Conservation (phyloP, 2,329 filamentous ascomycete genomes). For the Hirsutella rhossiliensis region DNA sequence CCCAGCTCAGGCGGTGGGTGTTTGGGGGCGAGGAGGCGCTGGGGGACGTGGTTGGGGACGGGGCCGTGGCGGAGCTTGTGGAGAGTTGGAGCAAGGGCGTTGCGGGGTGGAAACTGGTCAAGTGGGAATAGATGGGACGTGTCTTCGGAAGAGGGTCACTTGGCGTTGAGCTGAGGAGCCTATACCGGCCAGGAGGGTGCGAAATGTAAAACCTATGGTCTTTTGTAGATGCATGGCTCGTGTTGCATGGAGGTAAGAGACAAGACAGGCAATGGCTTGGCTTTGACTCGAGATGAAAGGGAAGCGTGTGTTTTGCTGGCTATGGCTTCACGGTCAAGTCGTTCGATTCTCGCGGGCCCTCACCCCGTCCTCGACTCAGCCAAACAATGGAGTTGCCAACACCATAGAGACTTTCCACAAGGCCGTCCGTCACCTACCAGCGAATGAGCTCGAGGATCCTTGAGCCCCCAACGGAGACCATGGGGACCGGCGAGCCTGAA, state of each 20-base stretch:
- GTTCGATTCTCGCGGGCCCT: too few relatives aligned
- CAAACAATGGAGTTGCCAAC: too few relatives aligned
- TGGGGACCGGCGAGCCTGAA: too few relatives aligned
- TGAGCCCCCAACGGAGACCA: too few relatives aligned
- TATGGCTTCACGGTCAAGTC: too few relatives aligned
- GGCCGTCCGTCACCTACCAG: too few relatives aligned
- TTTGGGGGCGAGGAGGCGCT: slow-evolving; percentile 13
- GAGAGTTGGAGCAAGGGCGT: slow-evolving; percentile 21
- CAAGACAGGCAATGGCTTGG: background rate
- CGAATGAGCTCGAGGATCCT: too few relatives aligned
- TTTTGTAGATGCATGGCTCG: background rate
- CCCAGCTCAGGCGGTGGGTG: slow-evolving; percentile 14
- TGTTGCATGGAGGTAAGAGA: background rate
- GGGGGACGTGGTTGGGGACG: slow-evolving; percentile 12
- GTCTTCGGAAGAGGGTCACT: background rate
- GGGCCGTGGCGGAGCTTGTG: slow-evolving; percentile 14
- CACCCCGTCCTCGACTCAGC: too few relatives aligned
- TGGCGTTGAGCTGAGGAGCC: too few relatives aligned
- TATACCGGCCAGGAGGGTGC: too few relatives aligned
- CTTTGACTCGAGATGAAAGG: background rate
- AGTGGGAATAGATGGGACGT: slow-evolving; percentile 15
- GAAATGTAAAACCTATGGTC: background rate
- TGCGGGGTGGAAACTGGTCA: slow-evolving; percentile 21
- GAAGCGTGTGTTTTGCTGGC: too few relatives aligned
- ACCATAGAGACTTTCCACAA: too few relatives aligned